Conservation (phyloP, 2,329 filamentous ascomycete species). For the Exophiala oligosperma region DNA sequence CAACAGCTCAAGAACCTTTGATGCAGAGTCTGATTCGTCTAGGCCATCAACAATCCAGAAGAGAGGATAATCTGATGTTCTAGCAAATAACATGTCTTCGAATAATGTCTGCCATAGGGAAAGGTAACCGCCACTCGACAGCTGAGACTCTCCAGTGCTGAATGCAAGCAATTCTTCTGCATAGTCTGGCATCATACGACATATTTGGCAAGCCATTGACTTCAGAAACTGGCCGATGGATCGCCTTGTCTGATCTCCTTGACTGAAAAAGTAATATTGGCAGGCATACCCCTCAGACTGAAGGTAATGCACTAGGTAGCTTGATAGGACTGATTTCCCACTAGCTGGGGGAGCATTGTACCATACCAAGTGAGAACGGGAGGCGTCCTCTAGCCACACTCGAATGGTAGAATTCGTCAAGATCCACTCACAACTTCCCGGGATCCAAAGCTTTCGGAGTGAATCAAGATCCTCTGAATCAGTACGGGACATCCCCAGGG, state of each 20-base stretch:
- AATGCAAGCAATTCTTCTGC: constrained; percentile 29
- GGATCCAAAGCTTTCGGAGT: constrained; percentile 11
- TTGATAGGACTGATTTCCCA: too few relatives aligned
- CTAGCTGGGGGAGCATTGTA: too few relatives aligned
- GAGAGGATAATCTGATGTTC: constrained; percentile 27
- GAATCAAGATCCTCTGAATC: constrained; percentile 16
- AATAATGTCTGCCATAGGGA: constrained; percentile 38
- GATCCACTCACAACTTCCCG: constrained; percentile 21
- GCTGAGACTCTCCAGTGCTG: constrained; percentile 25
- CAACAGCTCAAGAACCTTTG: constrained; percentile 25
- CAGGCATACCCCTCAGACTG: too few relatives aligned
- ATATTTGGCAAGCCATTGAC: constrained; percentile 30
- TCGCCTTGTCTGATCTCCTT: too few relatives aligned
- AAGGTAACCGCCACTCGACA: constrained; percentile 30
- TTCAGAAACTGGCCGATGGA: too few relatives aligned
- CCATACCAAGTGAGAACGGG: constrained; percentile 17
- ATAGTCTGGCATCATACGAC: constrained; percentile 20
- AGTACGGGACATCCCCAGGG: background rate
- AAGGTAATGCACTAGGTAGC: too few relatives aligned
- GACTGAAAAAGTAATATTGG: too few relatives aligned
- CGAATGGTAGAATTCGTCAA: constrained; percentile 4
- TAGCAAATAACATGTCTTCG: constrained; percentile 32
- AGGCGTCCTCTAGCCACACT: constrained; percentile 9
- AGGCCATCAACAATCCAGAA: constrained; percentile 45
- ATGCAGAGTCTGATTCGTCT: constrained; percentile 36